phyloP scores from a whole-genome alignment of 352 stramenopile genomes.

The Globisporangium cylindrosporum region DNA sequence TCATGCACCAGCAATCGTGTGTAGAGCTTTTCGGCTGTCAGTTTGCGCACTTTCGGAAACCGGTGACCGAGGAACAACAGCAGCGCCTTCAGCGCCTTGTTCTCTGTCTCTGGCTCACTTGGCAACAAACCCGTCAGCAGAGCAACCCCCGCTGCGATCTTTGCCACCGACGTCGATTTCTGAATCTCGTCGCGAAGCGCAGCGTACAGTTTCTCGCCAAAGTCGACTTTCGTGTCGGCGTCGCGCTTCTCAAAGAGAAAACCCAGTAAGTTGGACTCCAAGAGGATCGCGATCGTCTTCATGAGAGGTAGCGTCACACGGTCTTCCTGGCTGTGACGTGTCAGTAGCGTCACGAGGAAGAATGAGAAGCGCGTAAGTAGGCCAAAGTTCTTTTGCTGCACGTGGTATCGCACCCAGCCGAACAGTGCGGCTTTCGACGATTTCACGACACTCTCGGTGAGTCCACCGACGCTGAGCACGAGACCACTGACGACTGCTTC shows the following conservation, averaged over 20 bases:
- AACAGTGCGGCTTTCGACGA: conserved; percentile 65
- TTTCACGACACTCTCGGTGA: conserved; percentile 94
- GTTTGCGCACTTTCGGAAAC: conserved; percentile 84
- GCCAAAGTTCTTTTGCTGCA: conserved; percentile 57
- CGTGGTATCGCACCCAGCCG: conserved; percentile 51
- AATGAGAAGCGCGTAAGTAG: conserved; percentile 66
- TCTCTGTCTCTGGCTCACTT: conserved; percentile 52
- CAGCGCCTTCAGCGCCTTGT: conserved; percentile 60
- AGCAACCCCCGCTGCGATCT: conserved; percentile 63
- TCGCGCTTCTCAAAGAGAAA: conserved; percentile 54
- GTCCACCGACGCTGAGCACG: conserved; percentile 92
- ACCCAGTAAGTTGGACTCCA: conserved; percentile 55
- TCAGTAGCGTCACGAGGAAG: conserved; percentile 63
- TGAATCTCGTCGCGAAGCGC: conserved; percentile 70
- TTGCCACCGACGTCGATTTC: conserved; percentile 54
- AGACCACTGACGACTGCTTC: conserved; percentile 86
- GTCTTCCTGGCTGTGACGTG: conserved; percentile 60
- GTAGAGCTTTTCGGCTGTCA: conserved; percentile 82
- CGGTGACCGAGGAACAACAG: conserved; percentile 79
- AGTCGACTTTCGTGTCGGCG: conserved; percentile 29
- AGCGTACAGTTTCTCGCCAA: conserved; percentile 59
- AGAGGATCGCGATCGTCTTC: conserved; percentile 79
- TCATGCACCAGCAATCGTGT: conserved; percentile 75
- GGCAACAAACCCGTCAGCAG: conserved; percentile 74
- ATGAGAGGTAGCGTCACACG: conserved; percentile 85